Evolutionary conservation across 495 filamentous ascomycete species (phyloP), one percentile per base, ranked within the genome.

Genomic region (Penicilliopsis zonata): DNA sequence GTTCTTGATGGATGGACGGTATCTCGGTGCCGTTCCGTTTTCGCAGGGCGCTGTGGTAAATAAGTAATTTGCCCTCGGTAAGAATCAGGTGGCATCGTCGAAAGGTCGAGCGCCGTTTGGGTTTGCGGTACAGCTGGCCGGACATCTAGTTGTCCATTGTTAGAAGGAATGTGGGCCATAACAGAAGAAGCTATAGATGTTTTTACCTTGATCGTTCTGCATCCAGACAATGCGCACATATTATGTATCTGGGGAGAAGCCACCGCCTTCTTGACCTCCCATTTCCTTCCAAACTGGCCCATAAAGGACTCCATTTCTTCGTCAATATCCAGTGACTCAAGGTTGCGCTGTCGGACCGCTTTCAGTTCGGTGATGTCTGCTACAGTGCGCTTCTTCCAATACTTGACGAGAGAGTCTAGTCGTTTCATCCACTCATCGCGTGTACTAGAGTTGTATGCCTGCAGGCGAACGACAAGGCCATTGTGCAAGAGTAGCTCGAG

Each of bases 281-380:
- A 85, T 38, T 83, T 83, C 27, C 60, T 53, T 0, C 74, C 78
- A 43, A 74, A 79, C 41, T 80, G 76, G 8, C 80, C 80, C 13
- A 85, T 47, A 19, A 68, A 50, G 2, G 80, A 75, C 49, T 85
- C 80, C 45, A 70, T 65, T 36, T 78, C 70, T 43, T 84, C 80
- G 39, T 84, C 80, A 30, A 84, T 77, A 28, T 69, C 65, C 22
- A 84, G 55, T 10, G 67, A 48, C n/a, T 67, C 53, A 14, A 82
- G 57, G 33, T 85, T 85, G n/a, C 55, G 54, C 28, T 61, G 50
- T 4, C 78, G 69, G 3, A 73, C 65, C 14, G 46, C 51, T 36
- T 75, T 73, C 26, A 74, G 58, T 26, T 77, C 62, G 1, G 48
- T 52, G 25, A 72, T 59, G 47, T 85, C 80, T 12, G 61, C 59